Conservation (phyloP, 148 eudicot species). For the Diospyros lotus region DNA sequence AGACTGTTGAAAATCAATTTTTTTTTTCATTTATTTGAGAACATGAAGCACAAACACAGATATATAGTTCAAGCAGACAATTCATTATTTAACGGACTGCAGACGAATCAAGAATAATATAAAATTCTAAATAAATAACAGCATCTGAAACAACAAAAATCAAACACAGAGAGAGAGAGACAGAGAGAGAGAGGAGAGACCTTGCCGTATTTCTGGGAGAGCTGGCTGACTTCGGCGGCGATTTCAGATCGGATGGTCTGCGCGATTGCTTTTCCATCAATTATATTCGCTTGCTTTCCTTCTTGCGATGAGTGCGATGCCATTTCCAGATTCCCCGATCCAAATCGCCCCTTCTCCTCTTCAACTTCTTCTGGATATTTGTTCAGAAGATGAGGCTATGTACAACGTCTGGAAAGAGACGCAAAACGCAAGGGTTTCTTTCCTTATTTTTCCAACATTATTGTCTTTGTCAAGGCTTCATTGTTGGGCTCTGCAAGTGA, state of each 20-base stretch:
- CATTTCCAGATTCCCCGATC: not conserved
- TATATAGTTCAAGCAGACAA: not conserved
- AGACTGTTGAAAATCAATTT: not conserved
- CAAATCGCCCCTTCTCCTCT: no score
- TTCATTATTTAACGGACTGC: not conserved
- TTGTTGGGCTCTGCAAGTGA: no score
- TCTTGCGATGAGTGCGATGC: slow-evolving; percentile 7
- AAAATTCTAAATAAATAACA: no score
- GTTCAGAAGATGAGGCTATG: no score
- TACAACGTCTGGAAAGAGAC: no score
- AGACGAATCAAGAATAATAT: not conserved
- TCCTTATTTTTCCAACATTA: no score
- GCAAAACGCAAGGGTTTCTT: no score
- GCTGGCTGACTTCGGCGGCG: slow-evolving; percentile 61
- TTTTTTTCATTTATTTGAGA: not conserved
- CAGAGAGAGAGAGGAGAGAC: slow-evolving; percentile 20
- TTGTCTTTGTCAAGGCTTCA: no score
- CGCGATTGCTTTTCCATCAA: slow-evolving; percentile 88
- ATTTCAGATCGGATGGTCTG: slow-evolving; percentile 86
- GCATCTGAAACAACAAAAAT: no score
- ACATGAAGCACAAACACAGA: not conserved
- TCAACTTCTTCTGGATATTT: no score
- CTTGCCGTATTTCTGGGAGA: slow-evolving; percentile 61
- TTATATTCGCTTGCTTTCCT: slow-evolving; percentile 37
- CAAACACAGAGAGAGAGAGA: not conserved